Evolutionary conservation across 2,329 filamentous ascomycete species (phyloP).

Genomic region (Gremmenia infestans): DNA sequence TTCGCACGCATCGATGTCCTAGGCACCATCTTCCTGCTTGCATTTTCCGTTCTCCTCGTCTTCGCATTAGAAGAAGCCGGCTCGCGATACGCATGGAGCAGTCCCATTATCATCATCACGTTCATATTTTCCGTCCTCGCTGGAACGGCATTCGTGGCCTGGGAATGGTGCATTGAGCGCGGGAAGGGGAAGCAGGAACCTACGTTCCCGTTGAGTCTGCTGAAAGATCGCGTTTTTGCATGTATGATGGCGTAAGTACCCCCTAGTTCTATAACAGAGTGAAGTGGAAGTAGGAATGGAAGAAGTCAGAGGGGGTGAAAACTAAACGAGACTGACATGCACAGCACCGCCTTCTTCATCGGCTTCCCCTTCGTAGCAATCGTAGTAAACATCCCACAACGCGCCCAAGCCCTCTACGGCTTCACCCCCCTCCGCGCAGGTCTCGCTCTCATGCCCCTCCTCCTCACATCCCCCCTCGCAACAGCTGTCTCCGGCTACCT

Average conservation of each 20-base stretch:
- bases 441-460: slow-evolving; percentile 4
- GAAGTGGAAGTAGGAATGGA: too few species aligned
- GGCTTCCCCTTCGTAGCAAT: slow-evolving; percentile 13
- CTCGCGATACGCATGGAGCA: slow-evolving; percentile 39
- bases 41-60: slow-evolving; percentile 40
- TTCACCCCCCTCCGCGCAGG: slow-evolving; percentile 3
- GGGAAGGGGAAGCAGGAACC: slow-evolving; percentile 10
- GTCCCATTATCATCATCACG: slow-evolving; percentile 34
- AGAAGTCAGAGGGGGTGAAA: neutral
- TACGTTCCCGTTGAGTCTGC: slow-evolving; percentile 13
- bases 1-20: slow-evolving; percentile 5
- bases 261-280: too few species aligned
- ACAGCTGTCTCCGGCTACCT: slow-evolving; percentile 3
- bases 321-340: neutral
- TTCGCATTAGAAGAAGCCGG: slow-evolving; percentile 43
- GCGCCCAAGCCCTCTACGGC: slow-evolving; percentile 11
- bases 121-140: slow-evolving; percentile 21
- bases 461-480: slow-evolving; percentile 3
- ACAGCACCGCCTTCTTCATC: slow-evolving; percentile 9
- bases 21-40: slow-evolving; percentile 33
- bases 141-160: slow-evolving; percentile 32
- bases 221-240: slow-evolving; percentile 8
- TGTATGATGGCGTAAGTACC: slow-evolving; percentile 13
- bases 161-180: slow-evolving; percentile 26
- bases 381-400: slow-evolving; percentile 15